A percentile compares a stretch with the other conserved stretches of the same genome.
These are phyloP conservation scores for Gastrolobium bilobum DNA, from an alignment of 306 rosid species.

Conservation along the genomic window DNA sequence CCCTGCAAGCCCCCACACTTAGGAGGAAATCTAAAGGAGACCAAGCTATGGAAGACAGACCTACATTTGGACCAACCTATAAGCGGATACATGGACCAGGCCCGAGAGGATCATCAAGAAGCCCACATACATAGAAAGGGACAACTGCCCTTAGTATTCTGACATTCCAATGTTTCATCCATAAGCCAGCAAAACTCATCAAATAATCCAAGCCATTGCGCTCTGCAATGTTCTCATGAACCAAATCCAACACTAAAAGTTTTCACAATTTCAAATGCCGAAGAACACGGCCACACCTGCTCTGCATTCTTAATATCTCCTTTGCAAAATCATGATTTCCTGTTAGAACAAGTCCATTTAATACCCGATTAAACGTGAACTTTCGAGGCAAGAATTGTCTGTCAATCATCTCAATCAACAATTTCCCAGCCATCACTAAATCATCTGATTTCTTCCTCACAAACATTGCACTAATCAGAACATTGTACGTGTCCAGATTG, in stretches of 20 bases:
- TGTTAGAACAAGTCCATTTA: slow-evolving; percentile 79
- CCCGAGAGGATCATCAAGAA: no score
- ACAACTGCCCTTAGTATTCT: neutral
- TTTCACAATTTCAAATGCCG: slow-evolving; percentile 67
- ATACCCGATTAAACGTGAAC: slow-evolving; percentile 71
- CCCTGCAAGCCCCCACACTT: no score
- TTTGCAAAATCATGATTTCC: slow-evolving; percentile 86
- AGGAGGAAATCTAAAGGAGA: no score
- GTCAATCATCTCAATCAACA: slow-evolving; percentile 86
- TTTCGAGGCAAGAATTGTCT: slow-evolving; percentile 84
- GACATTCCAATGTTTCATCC: neutral
- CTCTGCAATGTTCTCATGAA: neutral
- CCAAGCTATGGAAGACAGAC: no score
- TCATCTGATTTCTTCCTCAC: slow-evolving; percentile 82
- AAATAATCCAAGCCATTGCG: neutral
- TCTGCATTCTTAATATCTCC: slow-evolving; percentile 80
- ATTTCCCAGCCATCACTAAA: slow-evolving; percentile 81
- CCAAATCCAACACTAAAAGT: slow-evolving; percentile 15
- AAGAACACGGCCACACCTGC: slow-evolving; percentile 75
- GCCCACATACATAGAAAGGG: no score
- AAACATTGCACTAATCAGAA: slow-evolving; percentile 88
- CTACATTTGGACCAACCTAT: no score
- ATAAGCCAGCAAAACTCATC: neutral
- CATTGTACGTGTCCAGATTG: slow-evolving; percentile 85
- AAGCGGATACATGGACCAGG: no score